Percentiles rank a stretch among this genome's conserved stretches.
Evolutionary conservation across 129 eudicot species (phyloP).

Genomic region (Gnaphalium uliginosum): DNA sequence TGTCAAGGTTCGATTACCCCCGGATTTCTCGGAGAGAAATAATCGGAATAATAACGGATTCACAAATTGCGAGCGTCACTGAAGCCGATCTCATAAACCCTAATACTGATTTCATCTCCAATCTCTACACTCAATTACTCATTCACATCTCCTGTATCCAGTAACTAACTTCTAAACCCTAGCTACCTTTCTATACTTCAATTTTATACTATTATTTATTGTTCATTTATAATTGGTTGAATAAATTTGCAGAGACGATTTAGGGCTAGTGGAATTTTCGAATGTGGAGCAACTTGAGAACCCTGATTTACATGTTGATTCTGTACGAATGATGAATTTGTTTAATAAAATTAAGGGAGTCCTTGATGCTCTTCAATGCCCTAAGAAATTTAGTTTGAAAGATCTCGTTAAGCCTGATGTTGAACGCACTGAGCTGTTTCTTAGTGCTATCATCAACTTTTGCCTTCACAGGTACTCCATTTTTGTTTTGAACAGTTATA

Average conservation of each 20-base stretch:
- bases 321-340: conserved; percentile 55
- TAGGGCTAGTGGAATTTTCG: conserved; percentile 60
- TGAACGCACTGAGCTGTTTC: conserved; percentile 61
- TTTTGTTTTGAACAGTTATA: neutral
- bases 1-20: conserved; percentile 69
- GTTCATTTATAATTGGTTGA: neutral
- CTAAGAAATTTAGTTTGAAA: conserved; percentile 43
- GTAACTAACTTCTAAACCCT: conserved; percentile 38
- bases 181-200: neutral
- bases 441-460: conserved; percentile 67
- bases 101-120: conserved; percentile 48
- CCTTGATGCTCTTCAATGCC: conserved; percentile 52
- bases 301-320: conserved; percentile 69
- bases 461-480: conserved; percentile 52
- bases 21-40: conserved; percentile 55
- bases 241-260: conserved; percentile 61
- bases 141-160: conserved; percentile 47
- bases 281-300: conserved; percentile 74
- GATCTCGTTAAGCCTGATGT: conserved; percentile 74
- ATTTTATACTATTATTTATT: neutral
- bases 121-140: conserved; percentile 54
- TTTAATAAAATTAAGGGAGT: conserved; percentile 45
- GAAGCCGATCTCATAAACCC: conserved; percentile 65
- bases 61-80: conserved; percentile 50
- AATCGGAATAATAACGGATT: conserved; percentile 41